Percentiles rank a stretch among this genome's conserved stretches.
Conservation (phyloP, 2,329 filamentous ascomycete species). For the Pyrenochaeta sp. region DNA sequence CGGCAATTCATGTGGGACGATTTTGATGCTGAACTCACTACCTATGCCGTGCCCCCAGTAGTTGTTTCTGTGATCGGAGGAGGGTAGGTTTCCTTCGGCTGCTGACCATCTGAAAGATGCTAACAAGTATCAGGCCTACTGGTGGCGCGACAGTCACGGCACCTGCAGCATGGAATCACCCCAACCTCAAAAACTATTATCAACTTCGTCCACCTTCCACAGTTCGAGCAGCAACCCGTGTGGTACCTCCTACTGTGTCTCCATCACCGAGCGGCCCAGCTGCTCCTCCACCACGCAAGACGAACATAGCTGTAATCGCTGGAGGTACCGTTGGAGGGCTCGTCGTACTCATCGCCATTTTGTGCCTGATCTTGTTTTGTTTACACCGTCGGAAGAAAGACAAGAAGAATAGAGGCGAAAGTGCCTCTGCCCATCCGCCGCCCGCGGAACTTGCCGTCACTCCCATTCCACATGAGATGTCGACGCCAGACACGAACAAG, state of each 20-base stretch:
- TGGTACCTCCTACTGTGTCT: conserved; percentile 36
- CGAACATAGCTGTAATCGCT: conserved; percentile 49
- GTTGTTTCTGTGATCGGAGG: conserved; percentile 59
- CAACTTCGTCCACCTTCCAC: conserved; percentile 58
- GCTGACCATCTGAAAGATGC: conserved; percentile 17
- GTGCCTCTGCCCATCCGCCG: conserved; percentile 19
- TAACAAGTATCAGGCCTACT: conserved; percentile 44
- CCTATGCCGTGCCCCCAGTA: conserved; percentile 64
- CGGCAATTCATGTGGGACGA: conserved; percentile 61
- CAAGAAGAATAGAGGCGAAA: conserved; percentile 22
- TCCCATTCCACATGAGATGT: conserved; percentile 39
- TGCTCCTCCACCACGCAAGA: conserved; percentile 22
- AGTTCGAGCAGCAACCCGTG: conserved; percentile 61
- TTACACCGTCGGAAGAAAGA: conserved; percentile 48
- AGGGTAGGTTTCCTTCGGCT: conserved; percentile 34
- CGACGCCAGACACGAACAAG: conserved; percentile 31
- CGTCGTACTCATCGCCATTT: conserved; percentile 39
- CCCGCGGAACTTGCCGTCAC: conserved; percentile 44
- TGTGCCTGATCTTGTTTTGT: conserved; percentile 47
- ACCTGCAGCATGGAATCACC: conserved; percentile 61
- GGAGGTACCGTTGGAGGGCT: conserved; percentile 53
- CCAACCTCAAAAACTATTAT: conserved; percentile 64
- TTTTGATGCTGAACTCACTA: conserved; percentile 60
- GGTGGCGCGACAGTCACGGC: conserved; percentile 64
- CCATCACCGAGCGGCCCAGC: conserved; percentile 2